Evolutionary conservation across 768 basidiomycete species (phyloP).

Genomic region (Mycena alexandri): DNA sequence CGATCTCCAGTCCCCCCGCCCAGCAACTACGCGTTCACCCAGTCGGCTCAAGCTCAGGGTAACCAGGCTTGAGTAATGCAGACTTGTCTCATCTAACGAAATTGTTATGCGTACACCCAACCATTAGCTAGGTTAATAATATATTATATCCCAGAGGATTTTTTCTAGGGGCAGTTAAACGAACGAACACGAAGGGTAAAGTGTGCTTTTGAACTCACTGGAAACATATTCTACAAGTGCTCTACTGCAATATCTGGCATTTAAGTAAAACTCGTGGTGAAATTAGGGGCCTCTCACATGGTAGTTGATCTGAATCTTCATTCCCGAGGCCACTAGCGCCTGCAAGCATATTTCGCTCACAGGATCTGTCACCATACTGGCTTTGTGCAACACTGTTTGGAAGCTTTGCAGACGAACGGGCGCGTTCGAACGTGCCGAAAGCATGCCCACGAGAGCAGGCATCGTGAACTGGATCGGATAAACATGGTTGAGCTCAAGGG

Average conservation of each 20-base stretch:
- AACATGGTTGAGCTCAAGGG: constrained; percentile 19
- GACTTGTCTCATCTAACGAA: neutral
- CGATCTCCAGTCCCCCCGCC: constrained; percentile 13
- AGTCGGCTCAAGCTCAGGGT: constrained; percentile 21
- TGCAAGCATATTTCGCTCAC: constrained; percentile 14
- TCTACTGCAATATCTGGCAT: too few species aligned
- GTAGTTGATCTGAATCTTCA: constrained; percentile 17
- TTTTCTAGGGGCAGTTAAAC: neutral
- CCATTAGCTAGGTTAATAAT: constrained; percentile 24
- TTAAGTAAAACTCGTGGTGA: too few species aligned
- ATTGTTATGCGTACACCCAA: neutral
- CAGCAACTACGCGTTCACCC: constrained; percentile 29
- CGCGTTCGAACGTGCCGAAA: constrained; percentile 2
- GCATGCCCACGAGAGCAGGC: constrained; percentile 21
- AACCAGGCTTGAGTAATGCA: constrained; percentile 22
- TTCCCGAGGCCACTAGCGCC: constrained; percentile 8
- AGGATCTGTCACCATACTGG: constrained; percentile 10
- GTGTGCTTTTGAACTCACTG: too few species aligned
- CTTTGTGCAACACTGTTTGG: constrained; percentile 14
- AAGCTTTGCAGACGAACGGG: constrained; percentile 18
- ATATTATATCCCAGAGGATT: constrained; percentile 17
- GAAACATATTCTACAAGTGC: too few species aligned
- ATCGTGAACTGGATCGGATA: constrained; percentile 23
- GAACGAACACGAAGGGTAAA: neutral
- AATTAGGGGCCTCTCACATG: neutral